A percentile compares a stretch with the other conserved stretches of the same genome.
phyloP scores from a whole-genome alignment of 495 filamentous ascomycete genomes.

The Astrocystis sublimbata region DNA sequence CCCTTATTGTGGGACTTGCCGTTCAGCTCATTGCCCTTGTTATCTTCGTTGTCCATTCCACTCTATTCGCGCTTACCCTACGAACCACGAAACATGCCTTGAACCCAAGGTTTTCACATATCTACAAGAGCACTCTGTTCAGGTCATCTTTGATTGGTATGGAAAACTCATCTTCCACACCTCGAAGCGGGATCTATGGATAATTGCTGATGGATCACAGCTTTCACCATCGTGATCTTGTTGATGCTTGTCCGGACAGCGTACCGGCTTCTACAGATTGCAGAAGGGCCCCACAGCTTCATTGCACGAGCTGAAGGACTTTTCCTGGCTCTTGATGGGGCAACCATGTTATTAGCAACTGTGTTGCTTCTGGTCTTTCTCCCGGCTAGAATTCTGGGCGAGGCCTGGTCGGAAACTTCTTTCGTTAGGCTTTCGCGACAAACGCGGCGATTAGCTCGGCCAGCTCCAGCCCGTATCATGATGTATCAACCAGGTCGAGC shows the following conservation, averaged over 20 bases:
- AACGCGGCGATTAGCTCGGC: constrained; percentile 16
- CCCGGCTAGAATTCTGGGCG: constrained; percentile 23
- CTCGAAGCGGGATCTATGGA: constrained; percentile 7
- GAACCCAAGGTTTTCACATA: constrained; percentile 31
- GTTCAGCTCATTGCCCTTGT: constrained; percentile 39
- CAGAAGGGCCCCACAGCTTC: constrained; percentile 24
- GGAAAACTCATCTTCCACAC: constrained; percentile 4
- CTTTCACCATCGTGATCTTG: constrained; percentile 27
- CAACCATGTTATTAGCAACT: constrained; percentile 35
- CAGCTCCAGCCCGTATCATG: constrained; percentile 14
- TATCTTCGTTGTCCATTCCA: constrained; percentile 29
- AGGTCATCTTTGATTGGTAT: constrained; percentile 39
- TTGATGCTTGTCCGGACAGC: constrained; percentile 39
- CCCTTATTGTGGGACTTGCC: constrained; percentile 40
- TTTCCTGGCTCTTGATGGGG: constrained; percentile 41
- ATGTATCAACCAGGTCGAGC: constrained; percentile 13
- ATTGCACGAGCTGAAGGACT: constrained; percentile 28
- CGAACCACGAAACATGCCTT: constrained; percentile 32
- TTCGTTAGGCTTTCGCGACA: constrained; percentile 10
- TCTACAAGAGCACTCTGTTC: constrained; percentile 39
- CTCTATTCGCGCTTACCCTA: constrained; percentile 36
- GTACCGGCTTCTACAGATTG: constrained; percentile 31
- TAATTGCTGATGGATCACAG: constrained; percentile 24
- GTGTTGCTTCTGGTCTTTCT: constrained; percentile 33
- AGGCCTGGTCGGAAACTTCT: constrained; percentile 10